Conservation (phyloP, 1,284 basidiomycete genomes). For the Cryptococcus maquisensis region DNA sequence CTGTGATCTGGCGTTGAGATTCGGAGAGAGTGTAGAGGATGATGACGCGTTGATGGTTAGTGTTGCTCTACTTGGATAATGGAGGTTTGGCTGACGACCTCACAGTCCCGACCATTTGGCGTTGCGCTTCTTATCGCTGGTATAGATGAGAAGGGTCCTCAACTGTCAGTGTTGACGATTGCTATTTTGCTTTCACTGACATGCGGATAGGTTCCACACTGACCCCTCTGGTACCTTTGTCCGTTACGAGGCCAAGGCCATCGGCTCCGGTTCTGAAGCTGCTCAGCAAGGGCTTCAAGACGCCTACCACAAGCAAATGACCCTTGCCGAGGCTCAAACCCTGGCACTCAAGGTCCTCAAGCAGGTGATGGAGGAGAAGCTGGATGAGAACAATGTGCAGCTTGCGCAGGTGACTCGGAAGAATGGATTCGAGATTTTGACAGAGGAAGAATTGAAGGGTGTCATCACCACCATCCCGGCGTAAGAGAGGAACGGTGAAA, state of each 20-base stretch:
- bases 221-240: slow-evolving; percentile 99
- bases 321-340: slow-evolving; percentile 78
- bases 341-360: slow-evolving; percentile 87
- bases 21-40: slow-evolving; percentile 98
- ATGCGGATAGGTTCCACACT: slow-evolving; percentile 72
- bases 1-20: slow-evolving; percentile 93
- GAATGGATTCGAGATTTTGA: slow-evolving; percentile 77
- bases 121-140: slow-evolving; percentile 96
- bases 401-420: slow-evolving; percentile 76
- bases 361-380: slow-evolving; percentile 99
- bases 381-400: slow-evolving; percentile 97
- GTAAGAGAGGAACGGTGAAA: slow-evolving; percentile 5
- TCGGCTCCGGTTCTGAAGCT: slow-evolving; percentile 95
- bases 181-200: neutral
- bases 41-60: slow-evolving; percentile 93
- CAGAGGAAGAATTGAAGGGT: slow-evolving; percentile 68
- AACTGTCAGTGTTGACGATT: slow-evolving; percentile 60
- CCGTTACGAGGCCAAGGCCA: slow-evolving; percentile 96
- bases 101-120: slow-evolving; percentile 89
- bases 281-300: slow-evolving; percentile 96
- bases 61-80: slow-evolving; percentile 3
- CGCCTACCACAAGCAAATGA: slow-evolving; percentile 97
- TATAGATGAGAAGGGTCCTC: slow-evolving; percentile 91
- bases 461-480: slow-evolving; percentile 60
- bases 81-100: neutral